These are phyloP conservation scores for Hapsidospora chrysogenum DNA, from an alignment of 495 filamentous ascomycete genomes.

Conservation along the genomic window DNA sequence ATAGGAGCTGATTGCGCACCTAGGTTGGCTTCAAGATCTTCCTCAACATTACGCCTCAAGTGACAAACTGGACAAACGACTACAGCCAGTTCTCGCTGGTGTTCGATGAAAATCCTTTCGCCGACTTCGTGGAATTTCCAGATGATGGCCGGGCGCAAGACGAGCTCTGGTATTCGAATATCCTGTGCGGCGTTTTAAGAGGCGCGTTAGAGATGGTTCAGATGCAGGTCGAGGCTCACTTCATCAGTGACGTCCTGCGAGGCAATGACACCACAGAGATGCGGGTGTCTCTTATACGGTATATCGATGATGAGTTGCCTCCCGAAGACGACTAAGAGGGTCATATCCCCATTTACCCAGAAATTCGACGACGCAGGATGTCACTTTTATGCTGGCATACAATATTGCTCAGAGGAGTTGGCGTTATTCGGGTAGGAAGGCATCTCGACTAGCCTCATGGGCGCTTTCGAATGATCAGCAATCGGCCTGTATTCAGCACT, in stretches of 20 bases:
- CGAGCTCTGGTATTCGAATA: conserved; percentile 96
- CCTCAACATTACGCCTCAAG: conserved; percentile 87
- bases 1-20: not conserved
- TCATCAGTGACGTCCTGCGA: conserved; percentile 84
- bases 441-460: too few relatives aligned
- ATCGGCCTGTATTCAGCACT: too few relatives aligned
- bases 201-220: conserved; percentile 97
- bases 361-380: too few relatives aligned
- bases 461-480: too few relatives aligned
- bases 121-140: conserved; percentile 92
- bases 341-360: too few relatives aligned
- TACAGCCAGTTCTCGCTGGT: conserved; percentile 91
- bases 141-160: conserved; percentile 93
- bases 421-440: too few relatives aligned
- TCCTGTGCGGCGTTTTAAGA: conserved; percentile 80
- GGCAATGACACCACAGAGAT: conserved; percentile 96
- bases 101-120: conserved; percentile 92
- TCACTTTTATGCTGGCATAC: too few relatives aligned
- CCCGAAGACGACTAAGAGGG: conserved; percentile 70
- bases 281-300: conserved; percentile 79
- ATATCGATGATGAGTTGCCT: conserved; percentile 95
- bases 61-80: conserved; percentile 91
- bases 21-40: conserved; percentile 99
- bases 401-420: too few relatives aligned
- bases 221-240: conserved; percentile 97